Evolutionary conservation across 495 filamentous ascomycete species (phyloP), one percentile per base, ranked within the genome.

Genomic region (Gamarada debralockiae): DNA sequence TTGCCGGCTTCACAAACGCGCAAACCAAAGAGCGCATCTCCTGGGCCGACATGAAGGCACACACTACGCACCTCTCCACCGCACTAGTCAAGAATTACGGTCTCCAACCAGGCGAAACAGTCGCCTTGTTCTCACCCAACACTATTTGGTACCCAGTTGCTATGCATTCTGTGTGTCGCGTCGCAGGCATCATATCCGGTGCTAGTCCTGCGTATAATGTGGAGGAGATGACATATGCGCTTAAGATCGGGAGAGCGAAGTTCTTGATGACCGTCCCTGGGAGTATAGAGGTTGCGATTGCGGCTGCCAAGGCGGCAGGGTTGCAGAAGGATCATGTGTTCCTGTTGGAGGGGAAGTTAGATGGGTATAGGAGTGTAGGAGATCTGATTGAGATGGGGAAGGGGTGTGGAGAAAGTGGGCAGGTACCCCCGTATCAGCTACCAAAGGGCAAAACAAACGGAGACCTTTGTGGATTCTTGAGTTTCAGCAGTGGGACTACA

Each of bases 131-230:
- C 66, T 81, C 82, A 1, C 83, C 87, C 45, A 95, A 92, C 64
- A 80, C 76, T 60, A 82, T 90, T 54, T 86, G 91, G 64, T 81
- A 82, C 25, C 76, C 84, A 18, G 70, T 74, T 3, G 68, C 92
- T 43, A 87, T 76, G 63, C 89, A 87, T 73, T 92, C 90, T 24
- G 72, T 78, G 4, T 81, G 84, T 57, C 95, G 89, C 82, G 85
- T 90, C 0, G 92, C 89, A 41, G 92, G 87, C 22, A 71, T 85
- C 45, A 66, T 89, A 20, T 87, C 82, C 2, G 87, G 92, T 0
- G 90, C 90, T 6, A 95, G 95, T 64, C 92, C 92, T 17, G 78
- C 80, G 1, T 96, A 96, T 69, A 93, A 85, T 1, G 80, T 76
- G 0, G 70, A 85, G 13, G 89, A 92, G 64, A 85, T 64, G 90